Evolutionary conservation across 148 eudicot species (phyloP), one percentile per base, ranked within the genome.

Genomic region (Gaultheria prostrata): DNA sequence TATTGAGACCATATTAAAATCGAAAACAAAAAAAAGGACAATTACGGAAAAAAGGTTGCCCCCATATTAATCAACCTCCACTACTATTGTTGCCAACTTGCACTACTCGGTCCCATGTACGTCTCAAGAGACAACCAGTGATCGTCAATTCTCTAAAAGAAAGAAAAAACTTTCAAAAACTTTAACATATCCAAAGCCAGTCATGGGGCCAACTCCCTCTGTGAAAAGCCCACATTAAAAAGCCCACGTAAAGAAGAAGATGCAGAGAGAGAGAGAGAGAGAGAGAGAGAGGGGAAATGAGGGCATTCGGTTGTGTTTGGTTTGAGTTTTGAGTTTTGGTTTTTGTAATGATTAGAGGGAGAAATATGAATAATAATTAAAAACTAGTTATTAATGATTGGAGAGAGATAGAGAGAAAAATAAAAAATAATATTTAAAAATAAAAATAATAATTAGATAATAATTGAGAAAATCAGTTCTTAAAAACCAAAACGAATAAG

Each of bases 141-240:
- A 21, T 61, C 67, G 28, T 61, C 67, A 21, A 61, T 61, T 61
- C 28, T 61, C 32, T 9, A 63, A 24, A 0, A 3, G 26, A 10
- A 67, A 65, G 10, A 26, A 39, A 43, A 18, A 75, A 49, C 26
- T 11, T 24, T 77, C 21, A 28, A 50, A 49, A 77, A 21, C 50
- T 49, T 24, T 50, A 76, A 49, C 49, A 43, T n/a, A 76, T 46
- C 53, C 50, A 49, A 26, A 28, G 13, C 12, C 39, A 39, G 61
- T 51, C 61, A 77, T 51, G 80, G 80, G 80, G 59, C 80, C 39
- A 28, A 11, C 59, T 50, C 80, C 50, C 61, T 48, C 80, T 50
- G n/a, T 45, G 50, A 33, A 48, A 76, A 76, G 28, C n/a, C 80
- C 80, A 51, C 17, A 28, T 33, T 18, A 39, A 78, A 73, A 77